Conservation (phyloP, 495 filamentous ascomycete genomes). For the Cercophora samala region DNA sequence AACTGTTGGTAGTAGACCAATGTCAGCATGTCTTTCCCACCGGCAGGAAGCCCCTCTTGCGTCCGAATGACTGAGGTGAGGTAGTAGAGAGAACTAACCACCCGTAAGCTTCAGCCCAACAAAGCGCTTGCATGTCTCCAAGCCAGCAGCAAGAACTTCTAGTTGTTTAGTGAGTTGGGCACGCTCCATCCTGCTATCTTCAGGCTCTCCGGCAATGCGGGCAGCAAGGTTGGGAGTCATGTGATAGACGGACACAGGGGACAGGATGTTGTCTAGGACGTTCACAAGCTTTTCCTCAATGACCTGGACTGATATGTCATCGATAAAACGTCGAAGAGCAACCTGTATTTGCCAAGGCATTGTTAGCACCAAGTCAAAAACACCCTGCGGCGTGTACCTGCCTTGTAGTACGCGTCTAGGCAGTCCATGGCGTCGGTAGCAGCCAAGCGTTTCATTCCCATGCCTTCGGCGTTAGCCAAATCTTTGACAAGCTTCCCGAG, state of each 20-base stretch:
- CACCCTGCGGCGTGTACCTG: constrained; percentile 12
- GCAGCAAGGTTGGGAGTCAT: constrained; percentile 46
- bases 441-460: constrained; percentile 41
- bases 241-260: constrained; percentile 41
- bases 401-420: constrained; percentile 53
- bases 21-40: too few species aligned
- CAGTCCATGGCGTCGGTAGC: constrained; percentile 48
- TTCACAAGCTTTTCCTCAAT: constrained; percentile 59
- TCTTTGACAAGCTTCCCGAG: constrained; percentile 28
- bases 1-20: too few species aligned
- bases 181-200: constrained; percentile 44
- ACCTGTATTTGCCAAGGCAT: constrained; percentile 42
- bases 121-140: constrained; percentile 50
- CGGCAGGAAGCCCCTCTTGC: too few species aligned
- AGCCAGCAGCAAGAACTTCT: constrained; percentile 47
- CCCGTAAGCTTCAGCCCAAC: constrained; percentile 24
- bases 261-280: constrained; percentile 41
- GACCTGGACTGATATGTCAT: constrained; percentile 57
- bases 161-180: constrained; percentile 52
- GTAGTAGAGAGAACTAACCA: constrained; percentile 11
- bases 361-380: not conserved
- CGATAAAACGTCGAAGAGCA: constrained; percentile 58
- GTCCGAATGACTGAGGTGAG: too few species aligned
- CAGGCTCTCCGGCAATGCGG: constrained; percentile 55
- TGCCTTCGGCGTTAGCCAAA: constrained; percentile 28